Base-by-base conservation (phyloP, 1,139 yeast species). In the Nakaseomyces sp. region DNA sequence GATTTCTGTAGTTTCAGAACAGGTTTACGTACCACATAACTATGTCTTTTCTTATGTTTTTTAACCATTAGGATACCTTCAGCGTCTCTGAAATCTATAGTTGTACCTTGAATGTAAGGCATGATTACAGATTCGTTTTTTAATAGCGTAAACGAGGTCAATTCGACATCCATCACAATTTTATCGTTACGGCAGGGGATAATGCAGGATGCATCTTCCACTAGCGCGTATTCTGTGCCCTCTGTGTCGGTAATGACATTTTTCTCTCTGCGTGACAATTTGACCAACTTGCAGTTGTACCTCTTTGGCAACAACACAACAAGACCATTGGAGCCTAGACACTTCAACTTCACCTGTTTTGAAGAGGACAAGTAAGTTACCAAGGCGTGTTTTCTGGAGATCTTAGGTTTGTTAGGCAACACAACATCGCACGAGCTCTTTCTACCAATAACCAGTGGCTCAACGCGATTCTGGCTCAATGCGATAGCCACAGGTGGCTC, bases 141-240 rank as follows among this genome's bases (percentile, higher is more conserved):
- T 46, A 72, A 65, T 43, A 82, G 69, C 35, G 72, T 70, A 49
- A 82, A 75, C 47, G 81, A 82, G 3, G 85, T 77, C 53, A 58
- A 40, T 3, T 45, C 43, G 2, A 45, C 45, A 8, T 49, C 45
- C 12, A 50, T 53, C 6, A 52, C 48, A 9, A 57, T 38, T n/a
- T 51, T 51, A 17, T 56, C 55, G 9, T 50, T 50, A 9, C 20
- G 19, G 18, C 17, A 30, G 19, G 31, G 40, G 5, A 37, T 15
- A 6, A 43, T 24, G 9, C 38, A 16, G 13, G 25, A 19, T 3
- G 41, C 17, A 9, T 49, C 47, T 5, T 51, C 49, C 1, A 46
- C 46, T 1, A 42, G 4, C 35, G 52, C 29, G 38, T 36, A 32
- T 12, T 43, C 42, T 12, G 35, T 17, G 13, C 39, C 45, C 7